Percentiles rank a stretch among this genome's conserved stretches.
These are phyloP conservation scores for Colletotrichum horii DNA, from an alignment of 2,329 filamentous ascomycete genomes.

Conservation along the genomic window DNA sequence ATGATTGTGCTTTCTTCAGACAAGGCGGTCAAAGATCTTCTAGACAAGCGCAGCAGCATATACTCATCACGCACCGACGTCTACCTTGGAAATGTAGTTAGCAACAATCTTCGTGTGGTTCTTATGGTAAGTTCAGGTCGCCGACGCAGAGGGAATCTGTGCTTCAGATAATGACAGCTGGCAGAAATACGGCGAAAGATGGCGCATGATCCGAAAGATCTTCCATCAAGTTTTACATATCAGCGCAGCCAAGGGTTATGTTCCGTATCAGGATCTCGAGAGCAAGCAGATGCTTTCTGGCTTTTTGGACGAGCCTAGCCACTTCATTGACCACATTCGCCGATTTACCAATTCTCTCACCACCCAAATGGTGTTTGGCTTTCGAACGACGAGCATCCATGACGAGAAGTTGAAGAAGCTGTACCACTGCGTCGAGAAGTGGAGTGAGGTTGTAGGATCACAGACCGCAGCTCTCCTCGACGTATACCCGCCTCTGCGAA, in stretches of 20 bases:
- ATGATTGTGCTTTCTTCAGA: slow-evolving; percentile 52
- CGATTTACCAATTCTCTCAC: slow-evolving; percentile 55
- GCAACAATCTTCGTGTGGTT: neutral
- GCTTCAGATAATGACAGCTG: neutral
- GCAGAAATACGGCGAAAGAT: slow-evolving; percentile 5
- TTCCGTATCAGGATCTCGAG: slow-evolving; percentile 41
- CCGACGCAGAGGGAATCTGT: neutral
- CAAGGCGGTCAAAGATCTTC: slow-evolving; percentile 52
- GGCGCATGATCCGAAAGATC: slow-evolving; percentile 28
- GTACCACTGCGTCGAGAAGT: slow-evolving; percentile 40
- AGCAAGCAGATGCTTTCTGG: slow-evolving; percentile 51
- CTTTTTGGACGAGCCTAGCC: slow-evolving; percentile 36
- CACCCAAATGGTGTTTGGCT: slow-evolving; percentile 57
- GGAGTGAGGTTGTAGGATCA: slow-evolving; percentile 42
- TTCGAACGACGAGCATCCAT: slow-evolving; percentile 44
- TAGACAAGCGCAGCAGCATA: slow-evolving; percentile 54
- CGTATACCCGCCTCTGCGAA: slow-evolving; percentile 45
- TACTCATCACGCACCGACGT: slow-evolving; percentile 49
- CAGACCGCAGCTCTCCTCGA: slow-evolving; percentile 48
- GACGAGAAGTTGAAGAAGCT: slow-evolving; percentile 48
- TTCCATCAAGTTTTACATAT: slow-evolving; percentile 44
- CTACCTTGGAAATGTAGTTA: neutral
- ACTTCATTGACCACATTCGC: slow-evolving; percentile 49
- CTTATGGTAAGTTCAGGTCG: neutral
- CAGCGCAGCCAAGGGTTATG: slow-evolving; percentile 42